phyloP scores from a whole-genome alignment of 1,139 yeast genomes.

The Meyerozyma sp. region DNA sequence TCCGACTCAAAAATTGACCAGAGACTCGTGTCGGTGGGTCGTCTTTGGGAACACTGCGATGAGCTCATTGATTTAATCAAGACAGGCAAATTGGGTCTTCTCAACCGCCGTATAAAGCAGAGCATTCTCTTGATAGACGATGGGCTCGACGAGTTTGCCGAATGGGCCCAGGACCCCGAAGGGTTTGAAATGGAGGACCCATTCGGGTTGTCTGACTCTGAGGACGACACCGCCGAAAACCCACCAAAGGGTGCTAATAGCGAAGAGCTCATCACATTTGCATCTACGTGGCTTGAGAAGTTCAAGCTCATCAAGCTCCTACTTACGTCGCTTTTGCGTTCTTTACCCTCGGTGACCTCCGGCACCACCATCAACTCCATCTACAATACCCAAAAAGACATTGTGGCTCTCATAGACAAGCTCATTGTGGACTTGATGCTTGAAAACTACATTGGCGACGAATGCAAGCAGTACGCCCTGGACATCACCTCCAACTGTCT shows the following conservation, averaged over 20 bases:
- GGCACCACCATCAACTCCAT: slow-evolving; percentile 33
- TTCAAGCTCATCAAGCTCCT: slow-evolving; percentile 52
- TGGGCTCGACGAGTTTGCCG: slow-evolving; percentile 59
- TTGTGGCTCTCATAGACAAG: slow-evolving; percentile 38
- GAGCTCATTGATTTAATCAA: slow-evolving; percentile 30
- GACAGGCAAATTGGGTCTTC: slow-evolving; percentile 47
- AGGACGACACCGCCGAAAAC: slow-evolving; percentile 21
- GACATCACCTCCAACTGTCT: slow-evolving; percentile 24
- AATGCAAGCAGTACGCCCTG: slow-evolving; percentile 18
- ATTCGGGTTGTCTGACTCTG: slow-evolving; percentile 24
- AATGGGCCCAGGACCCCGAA: slow-evolving; percentile 61
- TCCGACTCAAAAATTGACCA: slow-evolving; percentile 18
- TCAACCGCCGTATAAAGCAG: slow-evolving; percentile 40
- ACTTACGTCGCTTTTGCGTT: slow-evolving; percentile 49
- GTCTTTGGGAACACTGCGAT: slow-evolving; percentile 61
- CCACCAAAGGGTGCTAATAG: slow-evolving; percentile 9
- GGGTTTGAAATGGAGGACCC: slow-evolving; percentile 40
- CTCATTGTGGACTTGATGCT: slow-evolving; percentile 46
- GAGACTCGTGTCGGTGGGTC: slow-evolving; percentile 56
- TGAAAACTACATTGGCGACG: slow-evolving; percentile 31
- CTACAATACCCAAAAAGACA: slow-evolving; percentile 20
- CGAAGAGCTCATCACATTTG: slow-evolving; percentile 31
- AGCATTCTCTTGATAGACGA: slow-evolving; percentile 51
- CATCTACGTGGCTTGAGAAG: slow-evolving; percentile 46
- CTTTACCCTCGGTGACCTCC: slow-evolving; percentile 39